A percentile compares a stretch with the other conserved stretches of the same genome.
These are phyloP conservation scores for Penicillium antarcticum DNA, from an alignment of 495 filamentous ascomycete species.

Conservation along the genomic window DNA sequence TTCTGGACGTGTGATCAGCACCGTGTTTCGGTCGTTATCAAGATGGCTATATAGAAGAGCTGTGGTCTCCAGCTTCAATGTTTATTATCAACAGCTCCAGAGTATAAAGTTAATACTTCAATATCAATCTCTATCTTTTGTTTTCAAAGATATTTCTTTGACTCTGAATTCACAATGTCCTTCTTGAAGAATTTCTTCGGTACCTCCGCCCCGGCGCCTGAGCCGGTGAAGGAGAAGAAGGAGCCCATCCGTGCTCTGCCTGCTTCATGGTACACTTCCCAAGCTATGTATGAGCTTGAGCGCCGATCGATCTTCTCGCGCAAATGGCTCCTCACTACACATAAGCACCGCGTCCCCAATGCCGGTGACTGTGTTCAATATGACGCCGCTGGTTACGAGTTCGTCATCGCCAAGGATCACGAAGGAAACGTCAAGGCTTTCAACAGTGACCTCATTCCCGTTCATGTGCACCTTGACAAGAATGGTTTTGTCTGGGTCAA, in stretches of 20 bases:
- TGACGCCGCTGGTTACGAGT: conserved; percentile 43
- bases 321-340: conserved; percentile 49
- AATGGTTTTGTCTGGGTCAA: conserved; percentile 51
- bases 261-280: conserved; percentile 43
- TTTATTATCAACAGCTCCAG: conserved; percentile 7
- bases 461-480: conserved; percentile 42
- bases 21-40: conserved; percentile 5
- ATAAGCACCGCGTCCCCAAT: conserved; percentile 40
- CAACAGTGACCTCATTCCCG: conserved; percentile 38
- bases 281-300: conserved; percentile 47
- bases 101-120: neutral
- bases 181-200: conserved; percentile 30
- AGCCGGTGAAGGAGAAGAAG: conserved; percentile 14
- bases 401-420: conserved; percentile 41
- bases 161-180: conserved; percentile 17
- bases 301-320: conserved; percentile 45
- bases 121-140: neutral
- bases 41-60: conserved; percentile 19
- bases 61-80: neutral
- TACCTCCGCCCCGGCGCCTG: conserved; percentile 11
- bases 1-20: neutral
- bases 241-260: conserved; percentile 38
- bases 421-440: conserved; percentile 45
- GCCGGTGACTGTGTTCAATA: conserved; percentile 44
- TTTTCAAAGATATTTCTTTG: conserved; percentile 6